phyloP scores from a whole-genome alignment of 75 land plant genomes.

The Picea sitchensis region DNA sequence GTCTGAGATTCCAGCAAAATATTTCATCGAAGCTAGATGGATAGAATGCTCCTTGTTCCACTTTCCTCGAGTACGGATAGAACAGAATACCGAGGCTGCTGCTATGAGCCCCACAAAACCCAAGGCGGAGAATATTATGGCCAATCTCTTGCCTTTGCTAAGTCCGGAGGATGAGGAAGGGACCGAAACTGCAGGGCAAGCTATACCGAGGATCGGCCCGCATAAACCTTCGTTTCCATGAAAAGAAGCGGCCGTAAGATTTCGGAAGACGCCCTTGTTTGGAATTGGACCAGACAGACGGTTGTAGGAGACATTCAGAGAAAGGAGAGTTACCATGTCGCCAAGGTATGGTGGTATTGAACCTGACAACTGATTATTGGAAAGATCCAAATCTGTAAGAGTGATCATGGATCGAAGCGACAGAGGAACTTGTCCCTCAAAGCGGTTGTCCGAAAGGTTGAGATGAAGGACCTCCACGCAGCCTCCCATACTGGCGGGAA shows the following conservation, averaged over 20 bases:
- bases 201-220: not conserved
- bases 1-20: too few relatives aligned
- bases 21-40: too few relatives aligned
- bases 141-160: not conserved
- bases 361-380: slow-evolving; percentile 20
- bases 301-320: slow-evolving; percentile 25
- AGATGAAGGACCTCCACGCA: slow-evolving; percentile 35
- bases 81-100: not conserved
- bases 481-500: slow-evolving; percentile 57
- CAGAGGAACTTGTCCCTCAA: slow-evolving; percentile 18
- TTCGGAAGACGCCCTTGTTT: slow-evolving; percentile 12
- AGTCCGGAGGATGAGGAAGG: not conserved
- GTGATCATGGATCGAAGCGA: slow-evolving; percentile 14
- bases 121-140: not conserved
- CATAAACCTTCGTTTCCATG: slow-evolving; percentile 24
- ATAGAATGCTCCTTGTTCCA: too few relatives aligned
- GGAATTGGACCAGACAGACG: slow-evolving; percentile 23
- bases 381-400: slow-evolving; percentile 24
- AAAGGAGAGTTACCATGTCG: slow-evolving; percentile 8
- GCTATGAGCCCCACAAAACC: not conserved
- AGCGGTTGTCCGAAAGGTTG: slow-evolving; percentile 19
- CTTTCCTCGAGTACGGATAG: too few relatives aligned
- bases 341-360: slow-evolving; percentile 15
- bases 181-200: slow-evolving; percentile 1
- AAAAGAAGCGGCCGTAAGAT: slow-evolving; percentile 14